These are phyloP conservation scores for Hymenoscyphus repandus DNA, from an alignment of 2,329 filamentous ascomycete genomes.

Conservation along the genomic window DNA sequence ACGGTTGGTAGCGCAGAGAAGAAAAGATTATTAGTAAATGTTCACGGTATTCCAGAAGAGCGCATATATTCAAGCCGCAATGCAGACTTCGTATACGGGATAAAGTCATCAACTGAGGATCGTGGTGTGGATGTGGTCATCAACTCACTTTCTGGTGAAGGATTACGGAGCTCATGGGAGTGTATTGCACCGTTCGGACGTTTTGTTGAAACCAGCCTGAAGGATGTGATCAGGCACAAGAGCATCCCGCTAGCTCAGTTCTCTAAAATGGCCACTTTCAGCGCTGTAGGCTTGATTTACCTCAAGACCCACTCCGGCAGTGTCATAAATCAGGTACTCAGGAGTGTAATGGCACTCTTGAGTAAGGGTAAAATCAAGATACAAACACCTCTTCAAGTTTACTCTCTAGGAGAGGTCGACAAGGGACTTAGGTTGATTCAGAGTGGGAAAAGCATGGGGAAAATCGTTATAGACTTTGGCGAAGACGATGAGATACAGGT, in stretches of 20 bases:
- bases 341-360: constrained; percentile 26
- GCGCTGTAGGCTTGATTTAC: too few species aligned
- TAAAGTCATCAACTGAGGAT: constrained; percentile 21
- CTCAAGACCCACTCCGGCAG: too few species aligned
- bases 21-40: constrained; percentile 11
- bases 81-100: background rate
- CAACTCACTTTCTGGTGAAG: constrained; percentile 22
- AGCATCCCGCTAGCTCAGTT: too few species aligned
- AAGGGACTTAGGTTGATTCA: background rate
- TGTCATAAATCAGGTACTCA: too few species aligned
- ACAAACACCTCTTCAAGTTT: background rate
- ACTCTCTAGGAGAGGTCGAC: background rate
- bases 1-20: constrained; percentile 19
- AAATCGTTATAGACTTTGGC: background rate
- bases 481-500: background rate
- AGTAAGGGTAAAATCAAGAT: background rate
- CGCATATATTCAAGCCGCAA: constrained; percentile 1
- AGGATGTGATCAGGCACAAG: too few species aligned
- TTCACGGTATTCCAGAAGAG: constrained; percentile 3
- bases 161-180: constrained; percentile 24
- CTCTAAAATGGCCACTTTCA: too few species aligned
- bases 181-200: constrained; percentile 33
- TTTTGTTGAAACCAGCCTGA: constrained; percentile 32
- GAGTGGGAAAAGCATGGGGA: background rate
- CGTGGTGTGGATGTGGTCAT: constrained; percentile 10